Percentiles rank a stretch among this genome's conserved stretches.
phyloP scores from a whole-genome alignment of 2,329 filamentous ascomycete species.

The Cladosporium cucumerinum region DNA sequence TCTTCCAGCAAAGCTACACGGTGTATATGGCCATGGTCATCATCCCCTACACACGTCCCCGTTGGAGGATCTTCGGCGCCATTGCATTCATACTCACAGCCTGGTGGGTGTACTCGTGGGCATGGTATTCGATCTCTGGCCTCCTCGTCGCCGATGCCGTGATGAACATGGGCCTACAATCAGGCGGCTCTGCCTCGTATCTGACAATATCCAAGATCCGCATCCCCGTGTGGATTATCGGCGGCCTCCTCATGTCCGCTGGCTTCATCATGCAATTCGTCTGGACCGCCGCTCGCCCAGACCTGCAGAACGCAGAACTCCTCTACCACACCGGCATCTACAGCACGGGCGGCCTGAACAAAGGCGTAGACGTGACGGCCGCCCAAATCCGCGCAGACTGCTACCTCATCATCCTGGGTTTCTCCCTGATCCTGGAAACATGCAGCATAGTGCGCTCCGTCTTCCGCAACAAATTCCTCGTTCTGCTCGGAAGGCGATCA shows the following conservation, averaged over 20 bases:
- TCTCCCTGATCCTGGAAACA: conserved; percentile 42
- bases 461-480: conserved; percentile 36
- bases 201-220: conserved; percentile 23
- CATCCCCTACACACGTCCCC: conserved; percentile 41
- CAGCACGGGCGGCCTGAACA: conserved; percentile 38
- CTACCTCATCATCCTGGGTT: conserved; percentile 44
- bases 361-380: conserved; percentile 32
- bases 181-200: not conserved
- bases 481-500: conserved; percentile 41
- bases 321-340: conserved; percentile 44
- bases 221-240: conserved; percentile 36
- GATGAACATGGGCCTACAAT: conserved; percentile 41
- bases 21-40: conserved; percentile 48
- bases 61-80: conserved; percentile 40
- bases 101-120: conserved; percentile 49
- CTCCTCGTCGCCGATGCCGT: conserved; percentile 42
- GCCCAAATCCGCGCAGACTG: conserved; percentile 43
- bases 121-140: conserved; percentile 45
- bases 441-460: conserved; percentile 36
- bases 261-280: conserved; percentile 43
- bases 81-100: conserved; percentile 43
- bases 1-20: conserved; percentile 47
- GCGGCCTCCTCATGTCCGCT: conserved; percentile 31
- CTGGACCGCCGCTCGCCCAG: conserved; percentile 41
- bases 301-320: conserved; percentile 38